Conservation (phyloP, 2,329 filamentous ascomycete genomes). For the Trichoderma citrinoviride region DNA sequence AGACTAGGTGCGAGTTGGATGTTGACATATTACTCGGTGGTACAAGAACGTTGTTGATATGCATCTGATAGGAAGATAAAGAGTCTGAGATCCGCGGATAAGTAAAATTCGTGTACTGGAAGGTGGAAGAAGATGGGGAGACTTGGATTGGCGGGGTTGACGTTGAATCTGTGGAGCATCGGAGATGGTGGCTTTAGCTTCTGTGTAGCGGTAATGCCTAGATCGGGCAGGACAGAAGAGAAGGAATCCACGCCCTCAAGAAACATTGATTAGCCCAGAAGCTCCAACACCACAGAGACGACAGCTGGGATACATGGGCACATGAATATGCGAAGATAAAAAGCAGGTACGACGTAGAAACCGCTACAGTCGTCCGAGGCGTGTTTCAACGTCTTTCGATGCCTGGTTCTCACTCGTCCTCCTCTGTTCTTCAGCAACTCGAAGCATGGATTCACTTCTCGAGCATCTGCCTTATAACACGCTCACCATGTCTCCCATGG, state of each 20-base stretch:
- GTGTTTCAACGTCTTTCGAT: not conserved
- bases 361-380: not conserved
- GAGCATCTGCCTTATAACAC: not conserved
- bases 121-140: not conserved
- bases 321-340: not conserved
- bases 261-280: not conserved
- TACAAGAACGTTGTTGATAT: too few relatives aligned
- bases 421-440: not conserved
- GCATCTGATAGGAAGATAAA: not conserved
- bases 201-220: conserved; percentile 11
- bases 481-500: not conserved
- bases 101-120: not conserved
- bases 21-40: too few relatives aligned
- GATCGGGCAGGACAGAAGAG: not conserved
- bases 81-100: not conserved
- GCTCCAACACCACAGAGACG: not conserved
- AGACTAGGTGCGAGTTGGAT: not conserved
- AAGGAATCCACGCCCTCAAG: not conserved
- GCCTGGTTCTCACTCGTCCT: too few relatives aligned
- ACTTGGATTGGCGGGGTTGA: not conserved
- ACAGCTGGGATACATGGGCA: not conserved
- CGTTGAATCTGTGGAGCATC: conserved; percentile 17
- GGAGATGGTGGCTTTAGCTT: conserved; percentile 4
- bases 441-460: not conserved
- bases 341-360: not conserved